Evolutionary conservation across 2,329 filamentous ascomycete genomes (phyloP), one percentile per base, ranked within the genome.

Genomic region (Colletotrichum chlorophyti): DNA sequence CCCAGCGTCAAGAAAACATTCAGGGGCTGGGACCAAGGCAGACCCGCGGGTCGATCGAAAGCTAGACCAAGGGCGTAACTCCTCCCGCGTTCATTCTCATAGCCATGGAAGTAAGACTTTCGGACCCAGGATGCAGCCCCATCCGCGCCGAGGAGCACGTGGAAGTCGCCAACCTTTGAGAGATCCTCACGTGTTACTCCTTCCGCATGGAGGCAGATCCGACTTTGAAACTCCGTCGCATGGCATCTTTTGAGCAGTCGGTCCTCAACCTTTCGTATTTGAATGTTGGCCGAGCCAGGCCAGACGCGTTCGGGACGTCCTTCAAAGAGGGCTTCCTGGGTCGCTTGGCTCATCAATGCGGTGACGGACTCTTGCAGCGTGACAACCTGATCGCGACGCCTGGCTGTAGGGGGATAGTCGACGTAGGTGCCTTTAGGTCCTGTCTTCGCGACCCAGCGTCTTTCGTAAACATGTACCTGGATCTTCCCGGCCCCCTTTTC

Each of bases 191-290:
- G 58, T 1, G 65, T 70, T 1, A 72, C 64, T 0, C 65, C 69
- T 40, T 70, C 66, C 12, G 70, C 65, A n/a, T 74, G 69, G 11
- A 74, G 50, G 38, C 71, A 65, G 19, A 74, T 72, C 11, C 71
- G 49, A 0, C 65, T 69, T 3, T 63, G 58, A 49, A 74, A 73
- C 42, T 70, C 64, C 3, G 63, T 58, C 11, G 67, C 66, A 53
- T 74, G 71, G n/a, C 67, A 70, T 6, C 70, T 67, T 31, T 64
- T 65, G n/a, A 74, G 67, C 17, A 74, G 65, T 6, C 71, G 63
- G 37, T 74, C 71, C 35, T 74, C 72, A n/a, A 74, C 70, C 63
- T 74, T 74, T 38, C 72, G 70, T 48, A 74, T 74, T 57, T 74
- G 71, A 19, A 74, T 70, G 46, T 74, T 74, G 17, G 70, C 70